Evolutionary conservation across 2,329 filamentous ascomycete genomes (phyloP).

Genomic region (Penicillium sp.): DNA sequence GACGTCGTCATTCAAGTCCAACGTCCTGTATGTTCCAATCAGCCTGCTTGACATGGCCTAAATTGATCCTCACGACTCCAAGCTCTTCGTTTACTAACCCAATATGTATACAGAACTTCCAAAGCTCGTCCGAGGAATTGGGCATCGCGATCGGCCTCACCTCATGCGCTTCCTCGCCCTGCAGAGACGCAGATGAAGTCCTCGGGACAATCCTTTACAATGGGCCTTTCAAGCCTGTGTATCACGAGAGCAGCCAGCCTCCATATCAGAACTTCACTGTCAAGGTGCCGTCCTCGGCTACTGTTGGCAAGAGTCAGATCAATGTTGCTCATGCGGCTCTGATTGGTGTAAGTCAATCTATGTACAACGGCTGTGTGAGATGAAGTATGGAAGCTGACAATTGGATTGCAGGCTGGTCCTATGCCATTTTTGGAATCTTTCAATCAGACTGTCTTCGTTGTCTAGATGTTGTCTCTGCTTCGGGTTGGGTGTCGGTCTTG

Average conservation of each 20-base stretch:
- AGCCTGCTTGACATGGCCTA: not conserved
- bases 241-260: constrained; percentile 20
- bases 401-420: constrained; percentile 20
- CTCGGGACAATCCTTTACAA: constrained; percentile 30
- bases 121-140: constrained; percentile 28
- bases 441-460: constrained; percentile 26
- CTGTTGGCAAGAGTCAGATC: constrained; percentile 20
- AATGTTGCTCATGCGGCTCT: constrained; percentile 30
- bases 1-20: constrained; percentile 30
- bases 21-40: constrained; percentile 25
- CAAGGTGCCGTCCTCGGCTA: constrained; percentile 19
- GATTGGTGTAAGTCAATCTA: constrained; percentile 28
- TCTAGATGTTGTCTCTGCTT: constrained; percentile 7
- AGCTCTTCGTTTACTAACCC: not conserved
- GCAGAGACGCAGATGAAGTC: constrained; percentile 18
- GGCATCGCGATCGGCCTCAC: constrained; percentile 31
- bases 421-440: constrained; percentile 25
- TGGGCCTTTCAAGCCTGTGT: constrained; percentile 28
- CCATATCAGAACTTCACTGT: constrained; percentile 36
- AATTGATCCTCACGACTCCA: too few relatives aligned
- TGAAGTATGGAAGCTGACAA: constrained; percentile 6
- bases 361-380: not conserved
- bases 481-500: not conserved
- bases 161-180: constrained; percentile 22
- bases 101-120: constrained; percentile 20